Percentiles rank a stretch among this genome's conserved stretches.
phyloP scores from a whole-genome alignment of 768 basidiomycete genomes.

The Mrakia gelida region DNA sequence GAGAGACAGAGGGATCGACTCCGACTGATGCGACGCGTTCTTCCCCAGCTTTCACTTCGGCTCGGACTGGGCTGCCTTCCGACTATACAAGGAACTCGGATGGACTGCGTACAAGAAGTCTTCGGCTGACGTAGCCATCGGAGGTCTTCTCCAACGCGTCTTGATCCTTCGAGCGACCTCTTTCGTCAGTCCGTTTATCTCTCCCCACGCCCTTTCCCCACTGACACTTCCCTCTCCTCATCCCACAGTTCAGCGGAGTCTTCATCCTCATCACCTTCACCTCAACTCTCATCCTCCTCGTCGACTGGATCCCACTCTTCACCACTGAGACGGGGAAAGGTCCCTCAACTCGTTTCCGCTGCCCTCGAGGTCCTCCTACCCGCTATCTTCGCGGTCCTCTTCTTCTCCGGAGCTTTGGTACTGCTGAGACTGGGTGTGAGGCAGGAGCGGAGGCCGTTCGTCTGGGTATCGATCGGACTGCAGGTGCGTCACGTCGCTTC shows the following conservation, averaged over 20 bases:
- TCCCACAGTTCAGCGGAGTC: background rate
- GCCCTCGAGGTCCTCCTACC: background rate
- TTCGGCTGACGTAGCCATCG: background rate
- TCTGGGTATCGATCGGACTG: background rate
- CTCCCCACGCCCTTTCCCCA: background rate
- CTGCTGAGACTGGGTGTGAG: background rate
- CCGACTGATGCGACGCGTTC: background rate
- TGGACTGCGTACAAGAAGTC: constrained; percentile 16
- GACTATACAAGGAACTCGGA: background rate
- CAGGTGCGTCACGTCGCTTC: background rate
- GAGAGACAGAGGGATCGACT: background rate
- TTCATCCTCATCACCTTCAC: background rate
- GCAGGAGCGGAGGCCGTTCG: background rate
- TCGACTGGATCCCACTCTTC: background rate
- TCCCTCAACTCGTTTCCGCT: background rate
- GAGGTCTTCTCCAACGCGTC: background rate
- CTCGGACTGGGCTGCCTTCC: background rate
- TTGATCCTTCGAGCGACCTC: too few species aligned
- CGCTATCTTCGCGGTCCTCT: background rate
- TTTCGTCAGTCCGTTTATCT: background rate
- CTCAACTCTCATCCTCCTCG: background rate
- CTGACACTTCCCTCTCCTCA: background rate
- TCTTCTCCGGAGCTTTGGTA: background rate
- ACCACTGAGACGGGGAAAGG: background rate
- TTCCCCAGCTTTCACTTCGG: background rate